Percentiles rank a stretch among this genome's conserved stretches.
phyloP scores from a whole-genome alignment of 83 land plant species.

The Diphasiastrum complanatum region DNA sequence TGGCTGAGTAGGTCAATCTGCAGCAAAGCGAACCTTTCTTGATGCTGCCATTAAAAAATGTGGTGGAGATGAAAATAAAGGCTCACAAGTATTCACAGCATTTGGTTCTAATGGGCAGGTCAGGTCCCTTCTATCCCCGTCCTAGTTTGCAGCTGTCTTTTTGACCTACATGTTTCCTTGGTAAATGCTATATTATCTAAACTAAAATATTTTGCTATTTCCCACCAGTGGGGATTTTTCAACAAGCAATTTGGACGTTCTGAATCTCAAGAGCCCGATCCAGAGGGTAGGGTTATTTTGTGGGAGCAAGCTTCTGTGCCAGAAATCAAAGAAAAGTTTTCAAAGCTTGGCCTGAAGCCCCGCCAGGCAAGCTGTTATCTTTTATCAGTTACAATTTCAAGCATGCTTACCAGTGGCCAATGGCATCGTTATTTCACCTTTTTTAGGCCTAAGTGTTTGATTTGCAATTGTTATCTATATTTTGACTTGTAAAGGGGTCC shows the following conservation, averaged over 20 bases:
- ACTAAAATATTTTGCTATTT: neutral
- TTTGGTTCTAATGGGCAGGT: conserved; percentile 99
- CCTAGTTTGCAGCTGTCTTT: neutral
- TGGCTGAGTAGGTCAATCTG: conserved; percentile 63
- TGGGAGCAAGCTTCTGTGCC: conserved; percentile 77
- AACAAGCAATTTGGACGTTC: conserved; percentile 75
- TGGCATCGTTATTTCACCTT: no score
- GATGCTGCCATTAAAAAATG: conserved; percentile 82
- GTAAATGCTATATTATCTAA: neutral
- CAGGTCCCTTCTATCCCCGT: conserved; percentile 5
- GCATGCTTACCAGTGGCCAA: no score
- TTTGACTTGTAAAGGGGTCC: no score
- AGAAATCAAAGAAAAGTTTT: conserved; percentile 82
- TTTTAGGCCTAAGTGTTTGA: no score
- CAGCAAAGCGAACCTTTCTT: conserved; percentile 64
- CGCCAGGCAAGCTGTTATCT: conserved; percentile 96
- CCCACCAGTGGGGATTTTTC: conserved; percentile 82
- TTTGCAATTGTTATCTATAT: no score
- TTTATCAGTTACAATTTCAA: no score
- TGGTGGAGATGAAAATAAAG: conserved; percentile 94
- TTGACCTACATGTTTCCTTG: neutral
- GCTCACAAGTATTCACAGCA: conserved; percentile 60
- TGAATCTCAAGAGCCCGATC: conserved; percentile 73
- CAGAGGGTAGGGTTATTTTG: conserved; percentile 79
- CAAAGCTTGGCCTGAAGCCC: conserved; percentile 69